These are phyloP conservation scores for Podospora comata DNA, from an alignment of 495 filamentous ascomycete species.

Conservation along the genomic window DNA sequence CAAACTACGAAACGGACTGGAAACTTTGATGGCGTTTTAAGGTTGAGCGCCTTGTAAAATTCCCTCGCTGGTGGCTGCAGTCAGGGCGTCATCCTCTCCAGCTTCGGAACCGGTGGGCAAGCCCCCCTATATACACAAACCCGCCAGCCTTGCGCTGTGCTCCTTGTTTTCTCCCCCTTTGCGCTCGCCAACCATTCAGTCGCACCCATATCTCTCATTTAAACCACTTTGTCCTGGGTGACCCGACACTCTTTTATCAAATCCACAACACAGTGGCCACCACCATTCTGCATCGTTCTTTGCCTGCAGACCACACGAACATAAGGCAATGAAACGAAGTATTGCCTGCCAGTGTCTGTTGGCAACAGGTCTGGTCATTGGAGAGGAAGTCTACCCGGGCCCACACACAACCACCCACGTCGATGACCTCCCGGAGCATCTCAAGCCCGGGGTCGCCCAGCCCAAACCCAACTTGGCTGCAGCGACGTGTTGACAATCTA, in stretches of 20 bases:
- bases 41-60: neutral
- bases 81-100: neutral
- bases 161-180: neutral
- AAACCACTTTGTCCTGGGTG: neutral
- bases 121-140: neutral
- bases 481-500: slow-evolving; percentile 1
- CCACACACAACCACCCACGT: neutral
- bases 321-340: neutral
- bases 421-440: neutral
- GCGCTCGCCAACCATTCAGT: neutral
- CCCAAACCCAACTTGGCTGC: neutral
- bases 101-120: neutral
- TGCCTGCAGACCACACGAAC: neutral
- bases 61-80: neutral
- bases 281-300: neutral
- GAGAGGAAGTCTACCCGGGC: neutral
- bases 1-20: neutral
- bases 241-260: neutral
- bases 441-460: neutral
- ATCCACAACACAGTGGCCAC: neutral
- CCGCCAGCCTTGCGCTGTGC: neutral
- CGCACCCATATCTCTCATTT: neutral
- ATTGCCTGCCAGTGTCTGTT: neutral
- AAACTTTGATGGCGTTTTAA: neutral
- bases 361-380: neutral